These are phyloP conservation scores for Diaporthe sp. DNA, from an alignment of 2,329 filamentous ascomycete genomes.

Conservation along the genomic window DNA sequence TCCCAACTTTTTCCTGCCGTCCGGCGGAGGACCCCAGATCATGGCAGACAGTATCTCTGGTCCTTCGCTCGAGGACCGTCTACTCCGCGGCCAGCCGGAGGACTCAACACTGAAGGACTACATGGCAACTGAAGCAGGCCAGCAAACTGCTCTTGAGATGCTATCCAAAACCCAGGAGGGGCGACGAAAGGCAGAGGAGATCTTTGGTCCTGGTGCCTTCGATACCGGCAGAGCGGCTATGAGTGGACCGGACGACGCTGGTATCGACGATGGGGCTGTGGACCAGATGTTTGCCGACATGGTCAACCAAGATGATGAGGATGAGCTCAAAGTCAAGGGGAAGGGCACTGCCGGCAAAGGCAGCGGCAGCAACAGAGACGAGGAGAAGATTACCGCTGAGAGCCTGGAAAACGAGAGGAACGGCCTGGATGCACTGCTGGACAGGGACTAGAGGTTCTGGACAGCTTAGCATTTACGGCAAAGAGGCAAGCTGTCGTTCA, in stretches of 20 bases:
- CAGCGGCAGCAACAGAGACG: not conserved
- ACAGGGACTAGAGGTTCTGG: conserved; percentile 52
- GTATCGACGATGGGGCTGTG: conserved; percentile 60
- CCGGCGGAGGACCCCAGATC: conserved; percentile 58
- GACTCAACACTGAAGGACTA: conserved; percentile 61
- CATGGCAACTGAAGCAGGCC: conserved; percentile 57
- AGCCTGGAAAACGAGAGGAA: conserved; percentile 61
- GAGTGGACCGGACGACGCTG: conserved; percentile 39
- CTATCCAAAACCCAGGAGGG: conserved; percentile 64
- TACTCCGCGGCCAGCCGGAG: conserved; percentile 59
- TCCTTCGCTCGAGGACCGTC: conserved; percentile 63
- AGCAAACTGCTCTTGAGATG: conserved; percentile 66
- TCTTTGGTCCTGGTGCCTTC: conserved; percentile 67
- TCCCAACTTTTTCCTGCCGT: conserved; percentile 57
- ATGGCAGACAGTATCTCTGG: conserved; percentile 55
- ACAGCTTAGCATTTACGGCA: not conserved
- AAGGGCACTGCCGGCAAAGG: conserved; percentile 42
- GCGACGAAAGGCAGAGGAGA: conserved; percentile 63
- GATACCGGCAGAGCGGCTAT: conserved; percentile 35
- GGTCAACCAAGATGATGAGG: conserved; percentile 66
- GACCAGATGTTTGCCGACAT: conserved; percentile 70
- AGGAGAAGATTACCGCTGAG: conserved; percentile 53
- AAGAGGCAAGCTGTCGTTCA: not conserved
- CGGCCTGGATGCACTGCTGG: conserved; percentile 60
- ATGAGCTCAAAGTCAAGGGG: conserved; percentile 53